Base-by-base conservation (phyloP, 169 alveolate genomes). In the Cyclospora cayetanensis region DNA sequence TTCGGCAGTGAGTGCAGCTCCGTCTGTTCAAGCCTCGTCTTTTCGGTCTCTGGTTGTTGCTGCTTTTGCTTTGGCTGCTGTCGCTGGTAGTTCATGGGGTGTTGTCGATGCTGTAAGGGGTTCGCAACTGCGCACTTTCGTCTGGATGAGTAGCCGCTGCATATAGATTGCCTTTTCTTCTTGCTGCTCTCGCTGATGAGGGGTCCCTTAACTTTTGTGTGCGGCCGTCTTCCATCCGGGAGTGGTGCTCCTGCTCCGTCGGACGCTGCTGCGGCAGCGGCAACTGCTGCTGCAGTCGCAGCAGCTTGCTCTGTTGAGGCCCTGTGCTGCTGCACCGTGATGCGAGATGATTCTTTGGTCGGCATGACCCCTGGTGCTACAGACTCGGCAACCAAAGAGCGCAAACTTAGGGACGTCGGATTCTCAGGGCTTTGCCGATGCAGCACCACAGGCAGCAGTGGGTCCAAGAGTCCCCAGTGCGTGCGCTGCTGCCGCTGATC, bases 261-360 rank as follows among this genome's bases (percentile, higher is more conserved):
- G 7, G 60, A 46, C 22, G 84, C 84, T 7, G 84, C 84, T 20
- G 84, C 84, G n/a, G 84, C 84, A 39, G 84, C 84, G 41, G 84
- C 84, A 72, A 72, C 84, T 9, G 29, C 84, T 5, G 84, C 84
- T 39, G 84, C 84, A 72, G 84, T 72, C 4, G 84, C 84, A 20
- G 84, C 84, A 18, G 84, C 84, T 42, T 72, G 84, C 29, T 72
- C 84, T 20, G 84, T 72, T 1, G 84, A 72, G 43, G 84, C 84
- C 84, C 84, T 34, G 53, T 41, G 84, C 65, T 42, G 11, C 60
- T 72, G 53, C 60, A 72, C 84, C 29, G 35, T 43, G 50, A 11
- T 0, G 63, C n/a, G n/a, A n/a, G n/a, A n/a, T n/a, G n/a, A n/a
- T n/a, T n/a, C n/a, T n/a, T n/a, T n/a, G n/a, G n/a, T n/a, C n/a